Evolutionary conservation across 306 rosid genomes (phyloP).

Genomic region (Cicer yamashitae): DNA sequence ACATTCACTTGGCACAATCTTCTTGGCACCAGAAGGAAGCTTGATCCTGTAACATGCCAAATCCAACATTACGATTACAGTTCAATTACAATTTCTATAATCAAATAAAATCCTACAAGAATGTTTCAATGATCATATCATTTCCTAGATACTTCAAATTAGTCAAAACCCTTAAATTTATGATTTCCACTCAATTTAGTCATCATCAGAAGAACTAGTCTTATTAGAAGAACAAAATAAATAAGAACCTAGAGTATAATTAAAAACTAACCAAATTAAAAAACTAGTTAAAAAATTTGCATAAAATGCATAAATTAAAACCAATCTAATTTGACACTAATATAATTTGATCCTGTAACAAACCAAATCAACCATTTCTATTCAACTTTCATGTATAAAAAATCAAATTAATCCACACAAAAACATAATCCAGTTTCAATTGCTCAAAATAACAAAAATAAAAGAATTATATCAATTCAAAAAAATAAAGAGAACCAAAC

Average conservation of each 20-base stretch:
- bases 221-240: too few relatives aligned
- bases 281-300: too few relatives aligned
- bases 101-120: neutral
- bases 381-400: neutral
- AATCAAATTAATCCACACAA: neutral
- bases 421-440: neutral
- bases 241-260: too few relatives aligned
- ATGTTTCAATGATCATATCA: neutral
- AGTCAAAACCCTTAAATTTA: too few relatives aligned
- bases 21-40: slow-evolving; percentile 46
- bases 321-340: neutral
- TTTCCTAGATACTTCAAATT: neutral
- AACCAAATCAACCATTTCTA: neutral
- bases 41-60: slow-evolving; percentile 38
- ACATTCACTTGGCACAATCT: slow-evolving; percentile 54
- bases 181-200: neutral
- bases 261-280: too few relatives aligned
- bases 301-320: neutral
- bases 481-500: neutral
- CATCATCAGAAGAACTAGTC: neutral
- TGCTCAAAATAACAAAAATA: neutral
- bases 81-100: neutral
- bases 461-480: neutral
- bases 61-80: neutral
- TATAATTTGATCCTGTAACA: neutral